Evolutionary conservation across 2,329 filamentous ascomycete species (phyloP), one percentile per base, ranked within the genome.

Genomic region (Colletotrichum aenigma): DNA sequence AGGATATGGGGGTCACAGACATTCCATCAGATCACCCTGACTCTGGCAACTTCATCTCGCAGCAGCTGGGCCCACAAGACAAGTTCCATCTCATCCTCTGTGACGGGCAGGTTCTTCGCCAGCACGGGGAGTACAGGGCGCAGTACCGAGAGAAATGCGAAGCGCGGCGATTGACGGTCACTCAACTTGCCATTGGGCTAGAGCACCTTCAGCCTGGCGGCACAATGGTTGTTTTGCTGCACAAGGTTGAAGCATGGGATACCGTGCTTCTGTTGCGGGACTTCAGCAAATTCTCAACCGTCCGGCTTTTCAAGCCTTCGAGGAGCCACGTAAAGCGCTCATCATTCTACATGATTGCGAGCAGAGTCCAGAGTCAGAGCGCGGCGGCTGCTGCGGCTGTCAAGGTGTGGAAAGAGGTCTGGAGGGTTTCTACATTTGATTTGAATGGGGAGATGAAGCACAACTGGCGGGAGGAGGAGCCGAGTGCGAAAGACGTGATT

Each of bases 311-410:
- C 79, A 92, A 91, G 78, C 88, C 87, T 0, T 76, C 9, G 3
- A 79, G 9, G 2, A 78, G 74, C 4, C 88, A 91, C 73, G 79
- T 78, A 2, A 87, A 81, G 24, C 81, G 86, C 6, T 88, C 86
- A 0, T 90, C 88, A 0, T 92, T 91, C 76, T 91, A 92, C 78
- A 81, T 91, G 78, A 75, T 91, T 12, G 89, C 89, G 3, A 85
- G 79, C 2, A 78, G 86, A 4, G 81, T 91, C 0, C 81, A 84
- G 56, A 81, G 82, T 7, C 55, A 80, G 5, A 74, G 77, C 21
- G 58, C 77, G 0, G 80, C 82, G 34, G 88, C 87, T 0, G 4
- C 79, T 0, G 36, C 72, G 10, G 85, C 87, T 0, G 76, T 90
- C 3, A 56, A 77, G 4, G 61, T 18, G 6, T 90, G 87, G 86